Conservation (phyloP, 352 stramenopile species). For the Phytophthora podocarpi region DNA sequence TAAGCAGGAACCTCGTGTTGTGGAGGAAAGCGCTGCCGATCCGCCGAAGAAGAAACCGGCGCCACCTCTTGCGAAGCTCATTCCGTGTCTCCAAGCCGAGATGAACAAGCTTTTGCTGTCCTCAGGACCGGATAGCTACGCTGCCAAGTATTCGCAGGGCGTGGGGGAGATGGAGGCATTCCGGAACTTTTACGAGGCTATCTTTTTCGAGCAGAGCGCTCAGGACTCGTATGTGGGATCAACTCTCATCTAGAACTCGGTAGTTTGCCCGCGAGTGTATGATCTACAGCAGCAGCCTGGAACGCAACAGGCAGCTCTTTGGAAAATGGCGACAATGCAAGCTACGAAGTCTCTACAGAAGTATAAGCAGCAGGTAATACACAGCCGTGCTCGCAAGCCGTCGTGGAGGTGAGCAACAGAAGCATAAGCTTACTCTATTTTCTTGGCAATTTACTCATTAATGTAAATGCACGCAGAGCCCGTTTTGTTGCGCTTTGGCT, state of each 20-base stretch:
- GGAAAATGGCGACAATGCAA: neutral
- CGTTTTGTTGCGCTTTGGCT: conserved; percentile 14
- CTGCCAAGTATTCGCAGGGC: conserved; percentile 77
- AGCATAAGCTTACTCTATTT: conserved; percentile 29
- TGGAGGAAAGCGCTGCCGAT: conserved; percentile 28
- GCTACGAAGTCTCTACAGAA: conserved; percentile 3
- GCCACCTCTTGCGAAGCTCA: conserved; percentile 78
- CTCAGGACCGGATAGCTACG: conserved; percentile 56
- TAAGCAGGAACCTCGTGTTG: conserved; percentile 19
- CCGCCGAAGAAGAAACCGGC: conserved; percentile 43
- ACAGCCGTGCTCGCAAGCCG: conserved; percentile 2
- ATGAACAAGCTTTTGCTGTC: conserved; percentile 72
- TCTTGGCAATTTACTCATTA: conserved; percentile 12
- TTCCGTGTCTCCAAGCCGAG: conserved; percentile 75
- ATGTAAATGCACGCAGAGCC: conserved; percentile 14
- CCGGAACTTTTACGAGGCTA: conserved; percentile 83
- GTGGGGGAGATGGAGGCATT: conserved; percentile 83
- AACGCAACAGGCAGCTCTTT: neutral
- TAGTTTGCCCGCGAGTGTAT: neutral
- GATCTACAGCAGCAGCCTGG: conserved; percentile 1
- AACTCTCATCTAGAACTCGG: conserved; percentile 42
- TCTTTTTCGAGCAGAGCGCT: conserved; percentile 76
- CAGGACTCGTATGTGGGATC: conserved; percentile 39
- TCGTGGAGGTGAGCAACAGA: conserved; percentile 10
- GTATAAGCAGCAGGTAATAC: conserved; percentile 11